Conservation (phyloP, 257 asterid genomes). For the Solanum etuberosum region DNA sequence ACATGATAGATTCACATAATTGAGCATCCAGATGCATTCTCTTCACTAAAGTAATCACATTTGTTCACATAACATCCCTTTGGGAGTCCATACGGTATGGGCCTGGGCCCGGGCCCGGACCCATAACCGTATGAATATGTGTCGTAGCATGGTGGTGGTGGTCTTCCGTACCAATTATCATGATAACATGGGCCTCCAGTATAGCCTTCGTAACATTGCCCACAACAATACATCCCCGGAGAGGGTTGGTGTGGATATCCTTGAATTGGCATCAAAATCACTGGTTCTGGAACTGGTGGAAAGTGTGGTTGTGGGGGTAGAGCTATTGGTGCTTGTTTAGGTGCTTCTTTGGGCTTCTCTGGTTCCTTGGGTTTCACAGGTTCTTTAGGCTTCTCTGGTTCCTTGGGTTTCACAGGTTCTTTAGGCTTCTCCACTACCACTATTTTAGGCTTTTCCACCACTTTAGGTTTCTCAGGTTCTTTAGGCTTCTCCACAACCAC, state of each 20-base stretch:
- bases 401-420: constrained; percentile 9
- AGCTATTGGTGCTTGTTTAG: not conserved
- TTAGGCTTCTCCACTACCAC: constrained; percentile 9
- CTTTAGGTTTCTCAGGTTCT: not conserved
- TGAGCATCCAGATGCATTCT: constrained; percentile 40
- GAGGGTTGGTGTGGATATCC: constrained; percentile 34
- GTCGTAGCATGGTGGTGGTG: constrained; percentile 9
- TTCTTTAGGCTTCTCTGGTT: not conserved
- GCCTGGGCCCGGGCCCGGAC: not conserved
- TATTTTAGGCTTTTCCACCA: constrained; percentile 17
- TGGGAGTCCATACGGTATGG: constrained; percentile 7
- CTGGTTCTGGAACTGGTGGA: constrained; percentile 6
- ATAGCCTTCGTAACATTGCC: constrained; percentile 20
- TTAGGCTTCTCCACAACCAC: not conserved
- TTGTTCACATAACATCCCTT: constrained; percentile 22
- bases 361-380: not conserved
- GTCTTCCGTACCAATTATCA: constrained; percentile 30
- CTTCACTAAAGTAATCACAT: constrained; percentile 42
- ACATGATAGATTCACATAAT: constrained; percentile 26
- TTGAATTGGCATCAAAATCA: constrained; percentile 10
- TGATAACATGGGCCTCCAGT: constrained; percentile 20
- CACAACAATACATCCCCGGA: not conserved
- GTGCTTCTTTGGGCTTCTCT: not conserved
- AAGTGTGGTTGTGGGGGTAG: not conserved
- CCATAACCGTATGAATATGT: constrained; percentile 11